Conservation (phyloP, 2,329 filamentous ascomycete genomes). For the Penicillium sp. region DNA sequence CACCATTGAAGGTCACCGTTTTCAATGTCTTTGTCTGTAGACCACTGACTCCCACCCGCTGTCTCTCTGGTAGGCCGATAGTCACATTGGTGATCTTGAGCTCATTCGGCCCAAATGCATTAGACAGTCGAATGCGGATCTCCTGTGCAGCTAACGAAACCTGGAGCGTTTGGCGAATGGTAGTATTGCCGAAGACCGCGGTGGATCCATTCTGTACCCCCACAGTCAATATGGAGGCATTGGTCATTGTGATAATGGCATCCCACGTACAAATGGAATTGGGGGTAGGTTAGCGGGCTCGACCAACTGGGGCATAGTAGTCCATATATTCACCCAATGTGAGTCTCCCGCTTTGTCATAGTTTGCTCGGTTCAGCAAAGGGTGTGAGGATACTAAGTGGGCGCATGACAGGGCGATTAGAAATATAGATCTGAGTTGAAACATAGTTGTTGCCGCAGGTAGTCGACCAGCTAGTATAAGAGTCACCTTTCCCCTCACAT, state of each 20-base stretch:
- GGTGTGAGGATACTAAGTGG: neutral
- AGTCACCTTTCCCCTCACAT: neutral
- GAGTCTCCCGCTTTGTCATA: neutral
- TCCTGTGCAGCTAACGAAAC: constrained; percentile 49
- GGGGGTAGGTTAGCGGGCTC: constrained; percentile 56
- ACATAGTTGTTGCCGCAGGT: neutral
- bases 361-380: neutral
- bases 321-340: constrained; percentile 57
- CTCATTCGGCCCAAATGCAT: constrained; percentile 54
- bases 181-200: constrained; percentile 53
- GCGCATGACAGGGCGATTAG: neutral
- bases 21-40: constrained; percentile 48
- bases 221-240: neutral
- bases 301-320: constrained; percentile 57
- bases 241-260: neutral
- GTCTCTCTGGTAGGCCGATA: constrained; percentile 44
- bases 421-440: neutral
- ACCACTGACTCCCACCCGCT: constrained; percentile 41
- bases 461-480: neutral
- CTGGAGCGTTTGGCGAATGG: constrained; percentile 58
- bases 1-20: constrained; percentile 52
- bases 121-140: constrained; percentile 56
- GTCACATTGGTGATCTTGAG: constrained; percentile 53
- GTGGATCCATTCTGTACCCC: constrained; percentile 43
- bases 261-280: constrained; percentile 42